Evolutionary conservation across 768 basidiomycete species (phyloP), one percentile per base, ranked within the genome.

Genomic region (Strobilomyces dryophilus): DNA sequence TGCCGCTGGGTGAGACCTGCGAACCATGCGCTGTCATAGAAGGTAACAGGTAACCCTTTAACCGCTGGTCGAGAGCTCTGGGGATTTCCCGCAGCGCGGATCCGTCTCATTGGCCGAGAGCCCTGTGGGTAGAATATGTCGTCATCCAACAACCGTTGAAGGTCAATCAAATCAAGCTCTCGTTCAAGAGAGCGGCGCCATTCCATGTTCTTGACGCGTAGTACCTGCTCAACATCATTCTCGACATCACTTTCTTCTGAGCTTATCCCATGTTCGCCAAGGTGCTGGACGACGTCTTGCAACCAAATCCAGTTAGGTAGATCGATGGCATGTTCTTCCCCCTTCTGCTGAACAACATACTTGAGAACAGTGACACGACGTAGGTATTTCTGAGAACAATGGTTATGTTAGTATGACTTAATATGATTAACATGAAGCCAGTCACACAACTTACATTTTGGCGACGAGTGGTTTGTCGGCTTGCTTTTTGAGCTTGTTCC

Each of bases 191-290:
- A 2, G 2, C 12, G 6, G 14, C 7, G 10, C 47, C 36, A 48
- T 5, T 20, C 11, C 47, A 48, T 39, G 15, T 3, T 10, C 29
- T 48, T 48, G 37, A 48, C 8, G 0, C 4, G 12, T 24, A 47
- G 34, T 1, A 48, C 26, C 14, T n/a, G n/a, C 26, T 48, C 47
- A 17, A 48, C 26, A 29, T 48, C 47, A 37, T 29, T 48, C 26
- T 48, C 37, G 12, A 48, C 7, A 5, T 29, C 8, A 8, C 56
- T 60, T 8, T 60, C 57, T 21, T 60, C 48, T 1, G 54, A 60
- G 32, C 57, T 61, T 54, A 58, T 55, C 1, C 52, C 54, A 15
- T 55, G n/a, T 7, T 61, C 52, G 0, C 54, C 52, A 36, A 59
- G 49, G 3, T 8, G n/a, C n/a, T 36, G 5, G n/a, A 59, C 8